These are phyloP conservation scores for Bruguiera gymnorhiza DNA, from an alignment of 345 rosid genomes.

Conservation along the genomic window DNA sequence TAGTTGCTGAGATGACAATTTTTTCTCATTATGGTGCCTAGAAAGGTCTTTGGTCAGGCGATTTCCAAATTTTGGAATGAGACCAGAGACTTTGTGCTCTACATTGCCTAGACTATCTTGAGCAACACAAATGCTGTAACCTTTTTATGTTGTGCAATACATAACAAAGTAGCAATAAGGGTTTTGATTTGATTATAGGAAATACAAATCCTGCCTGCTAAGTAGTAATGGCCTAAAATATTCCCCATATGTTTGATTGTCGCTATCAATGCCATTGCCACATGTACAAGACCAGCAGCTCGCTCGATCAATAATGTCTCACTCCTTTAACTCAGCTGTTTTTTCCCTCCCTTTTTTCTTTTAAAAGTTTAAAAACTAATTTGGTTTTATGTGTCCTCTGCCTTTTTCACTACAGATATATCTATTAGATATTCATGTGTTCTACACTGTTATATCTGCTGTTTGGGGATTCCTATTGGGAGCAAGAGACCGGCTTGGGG, in stretches of 20 bases:
- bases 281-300: too few relatives aligned
- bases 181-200: not conserved
- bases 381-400: slow-evolving; percentile 9
- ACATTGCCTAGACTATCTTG: not conserved
- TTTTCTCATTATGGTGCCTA: too few relatives aligned
- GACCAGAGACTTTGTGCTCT: not conserved
- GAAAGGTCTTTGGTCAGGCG: too few relatives aligned
- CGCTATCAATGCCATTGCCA: too few relatives aligned
- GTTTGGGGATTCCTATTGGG: slow-evolving; percentile 91
- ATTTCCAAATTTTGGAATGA: not conserved
- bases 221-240: too few relatives aligned
- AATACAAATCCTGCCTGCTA: not conserved
- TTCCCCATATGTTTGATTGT: too few relatives aligned
- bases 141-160: not conserved
- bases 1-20: too few relatives aligned
- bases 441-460: slow-evolving; percentile 84
- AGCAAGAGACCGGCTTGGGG: slow-evolving; percentile 96
- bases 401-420: slow-evolving; percentile 58
- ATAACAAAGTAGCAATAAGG: not conserved
- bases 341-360: too few relatives aligned
- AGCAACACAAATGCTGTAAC: not conserved
- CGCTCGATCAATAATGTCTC: not conserved
- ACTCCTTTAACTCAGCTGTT: not conserved
- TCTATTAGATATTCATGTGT: slow-evolving; percentile 74
- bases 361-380: not conserved